Percentiles rank a stretch among this genome's conserved stretches.
Evolutionary conservation across 768 basidiomycete genomes (phyloP).

Genomic region (Hygrophorus pudorinus): DNA sequence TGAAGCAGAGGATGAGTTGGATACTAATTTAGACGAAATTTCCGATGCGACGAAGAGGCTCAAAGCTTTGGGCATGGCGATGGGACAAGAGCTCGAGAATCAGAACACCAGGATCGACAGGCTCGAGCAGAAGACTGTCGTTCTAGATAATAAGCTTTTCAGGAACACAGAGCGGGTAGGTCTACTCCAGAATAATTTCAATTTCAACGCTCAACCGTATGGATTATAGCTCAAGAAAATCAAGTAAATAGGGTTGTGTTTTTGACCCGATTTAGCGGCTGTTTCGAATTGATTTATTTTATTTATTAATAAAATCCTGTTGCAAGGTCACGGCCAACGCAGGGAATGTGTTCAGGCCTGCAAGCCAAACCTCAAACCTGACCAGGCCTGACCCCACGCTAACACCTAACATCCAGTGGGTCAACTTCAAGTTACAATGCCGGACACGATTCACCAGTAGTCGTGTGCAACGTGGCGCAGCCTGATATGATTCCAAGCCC

Average conservation of each 20-base stretch:
- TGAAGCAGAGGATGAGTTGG: conserved; percentile 89
- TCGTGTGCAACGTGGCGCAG: too few species aligned
- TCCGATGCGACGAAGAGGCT: conserved; percentile 65
- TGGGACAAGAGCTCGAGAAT: conserved; percentile 80
- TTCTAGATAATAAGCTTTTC: conserved; percentile 65
- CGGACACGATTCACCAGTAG: too few species aligned
- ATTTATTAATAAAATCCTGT: too few species aligned
- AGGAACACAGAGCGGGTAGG: conserved; percentile 75
- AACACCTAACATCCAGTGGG: too few species aligned
- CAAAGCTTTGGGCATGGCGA: conserved; percentile 68
- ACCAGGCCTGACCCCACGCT: too few species aligned
- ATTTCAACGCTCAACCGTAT: conserved; percentile 2
- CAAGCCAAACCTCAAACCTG: too few species aligned
- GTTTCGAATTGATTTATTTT: too few species aligned
- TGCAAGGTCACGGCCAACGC: too few species aligned
- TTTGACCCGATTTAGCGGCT: too few species aligned
- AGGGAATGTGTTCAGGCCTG: too few species aligned
- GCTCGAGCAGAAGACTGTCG: conserved; percentile 70
- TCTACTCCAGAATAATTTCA: conserved; percentile 8
- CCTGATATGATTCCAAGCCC: too few species aligned
- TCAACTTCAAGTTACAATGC: too few species aligned
- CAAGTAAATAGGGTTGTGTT: conserved; percentile 33
- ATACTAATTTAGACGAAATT: conserved; percentile 85
- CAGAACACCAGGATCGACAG: conserved; percentile 77
- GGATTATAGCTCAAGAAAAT: conserved; percentile 47